Base-by-base conservation (phyloP, 2,329 filamentous ascomycete species). In the Ceratocystis destructans region DNA sequence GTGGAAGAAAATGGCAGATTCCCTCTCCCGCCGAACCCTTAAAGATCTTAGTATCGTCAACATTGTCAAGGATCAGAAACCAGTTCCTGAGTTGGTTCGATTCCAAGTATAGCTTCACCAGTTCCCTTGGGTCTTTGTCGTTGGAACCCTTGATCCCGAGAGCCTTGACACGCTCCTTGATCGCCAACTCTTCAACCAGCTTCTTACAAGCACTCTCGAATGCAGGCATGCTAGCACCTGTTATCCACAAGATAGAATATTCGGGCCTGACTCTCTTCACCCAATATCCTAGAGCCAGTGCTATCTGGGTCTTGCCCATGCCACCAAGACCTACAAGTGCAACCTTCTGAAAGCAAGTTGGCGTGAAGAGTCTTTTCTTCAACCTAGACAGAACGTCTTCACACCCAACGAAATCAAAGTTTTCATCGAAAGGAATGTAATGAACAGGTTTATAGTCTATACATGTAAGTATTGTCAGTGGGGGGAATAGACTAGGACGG, bases 1-100 rank as follows among this genome's bases (percentile, higher is more conserved):
- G 61, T 0, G 75, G 76, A 5, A 78, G 69, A 68, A 72, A 72
- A 3, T 73, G 64, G 0, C 17, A n/a, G 10, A 66, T 61, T 22
- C 53, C 17, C 1, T 28, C 22, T 10, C 61, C 2, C 15, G 25
- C 5, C 66, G 50, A 5, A 65, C 10, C 6, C 10, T 25, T 3
- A 8, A 25, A 22, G n/a, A 15, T 7, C 0, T 25, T 12, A 12
- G 4, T 57, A 45, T 72, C 70, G 53, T 73, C 70, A 6, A 70
- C 70, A 20, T 71, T 72, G 44, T 73, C 72, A 5, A 72, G 10
- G 2, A 72, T 46, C 0, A 73, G 66, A 31, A 73, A 65, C 71
- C 72, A 73, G 1, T 64, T 67, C 1, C 70, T 70, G 1, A 70
- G 66, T 1, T 57, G 31, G n/a, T 69, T 59, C 1, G 67, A 70